phyloP scores from a whole-genome alignment of 148 eudicot genomes.

The Rhododendron williamsianum region DNA sequence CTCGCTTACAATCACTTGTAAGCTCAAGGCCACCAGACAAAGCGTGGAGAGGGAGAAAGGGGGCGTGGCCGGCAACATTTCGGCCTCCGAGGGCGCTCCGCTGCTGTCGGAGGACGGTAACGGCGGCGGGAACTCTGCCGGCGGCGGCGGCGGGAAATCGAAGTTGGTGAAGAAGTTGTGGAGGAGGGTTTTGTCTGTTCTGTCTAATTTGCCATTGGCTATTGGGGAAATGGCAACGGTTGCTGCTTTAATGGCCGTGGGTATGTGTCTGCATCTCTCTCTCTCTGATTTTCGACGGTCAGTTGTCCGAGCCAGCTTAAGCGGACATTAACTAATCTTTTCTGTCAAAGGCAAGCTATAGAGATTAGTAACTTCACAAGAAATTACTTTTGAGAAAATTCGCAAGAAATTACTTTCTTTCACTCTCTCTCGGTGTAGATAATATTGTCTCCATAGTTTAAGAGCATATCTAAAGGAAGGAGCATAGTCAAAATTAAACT shows the following conservation, averaged over 20 bases:
- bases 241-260: slow-evolving; percentile 86
- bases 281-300: neutral
- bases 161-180: slow-evolving; percentile 42
- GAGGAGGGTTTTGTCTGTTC: slow-evolving; percentile 52
- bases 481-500: neutral
- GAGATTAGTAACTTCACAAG: too few species aligned
- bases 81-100: slow-evolving; percentile 50
- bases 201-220: slow-evolving; percentile 89
- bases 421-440: too few species aligned
- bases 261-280: slow-evolving; percentile 25
- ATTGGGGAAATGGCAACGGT: slow-evolving; percentile 76
- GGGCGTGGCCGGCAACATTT: slow-evolving; percentile 38
- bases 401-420: too few species aligned
- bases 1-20: slow-evolving; percentile 25
- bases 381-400: too few species aligned
- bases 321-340: too few species aligned
- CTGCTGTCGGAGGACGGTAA: slow-evolving; percentile 38
- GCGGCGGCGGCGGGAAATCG: slow-evolving; percentile 12
- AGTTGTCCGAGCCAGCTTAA: too few species aligned
- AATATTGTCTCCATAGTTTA: too few species aligned
- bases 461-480: neutral
- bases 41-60: slow-evolving; percentile 24
- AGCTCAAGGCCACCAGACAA: slow-evolving; percentile 33
- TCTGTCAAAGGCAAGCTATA: too few species aligned
- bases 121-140: neutral